These are phyloP conservation scores for Psilocybe tampanensis DNA, from an alignment of 768 basidiomycete species.

Conservation along the genomic window DNA sequence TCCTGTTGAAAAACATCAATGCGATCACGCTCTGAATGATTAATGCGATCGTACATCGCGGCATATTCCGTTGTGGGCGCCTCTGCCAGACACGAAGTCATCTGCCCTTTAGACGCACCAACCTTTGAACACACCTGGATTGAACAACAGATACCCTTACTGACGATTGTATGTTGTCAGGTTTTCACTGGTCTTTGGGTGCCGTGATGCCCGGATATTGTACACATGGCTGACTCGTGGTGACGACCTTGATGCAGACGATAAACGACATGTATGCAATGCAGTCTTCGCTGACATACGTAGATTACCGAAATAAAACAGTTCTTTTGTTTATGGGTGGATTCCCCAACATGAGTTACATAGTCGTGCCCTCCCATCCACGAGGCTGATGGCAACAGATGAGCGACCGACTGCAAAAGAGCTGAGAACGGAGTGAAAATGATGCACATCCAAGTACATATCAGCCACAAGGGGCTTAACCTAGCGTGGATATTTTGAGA, in stretches of 20 bases:
- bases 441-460: background rate
- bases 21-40: too few species aligned
- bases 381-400: too few species aligned
- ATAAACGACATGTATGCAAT: background rate
- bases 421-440: background rate
- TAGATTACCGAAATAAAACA: conserved; percentile 10
- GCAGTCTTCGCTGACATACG: background rate
- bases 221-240: conserved; percentile 3
- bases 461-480: background rate
- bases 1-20: too few species aligned
- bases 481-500: background rate
- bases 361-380: too few species aligned
- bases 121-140: too few species aligned
- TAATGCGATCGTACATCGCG: background rate
- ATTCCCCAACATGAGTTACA: too few species aligned
- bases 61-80: conserved; percentile 17
- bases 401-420: background rate
- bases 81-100: background rate
- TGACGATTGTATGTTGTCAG: background rate
- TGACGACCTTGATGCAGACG: background rate
- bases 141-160: too few species aligned
- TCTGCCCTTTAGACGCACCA: background rate
- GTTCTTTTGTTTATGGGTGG: background rate
- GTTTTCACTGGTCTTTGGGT: background rate
- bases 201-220: conserved; percentile 13